Conservation (phyloP, 2,329 filamentous ascomycete genomes). For the Exophiala phaeomuriformis region DNA sequence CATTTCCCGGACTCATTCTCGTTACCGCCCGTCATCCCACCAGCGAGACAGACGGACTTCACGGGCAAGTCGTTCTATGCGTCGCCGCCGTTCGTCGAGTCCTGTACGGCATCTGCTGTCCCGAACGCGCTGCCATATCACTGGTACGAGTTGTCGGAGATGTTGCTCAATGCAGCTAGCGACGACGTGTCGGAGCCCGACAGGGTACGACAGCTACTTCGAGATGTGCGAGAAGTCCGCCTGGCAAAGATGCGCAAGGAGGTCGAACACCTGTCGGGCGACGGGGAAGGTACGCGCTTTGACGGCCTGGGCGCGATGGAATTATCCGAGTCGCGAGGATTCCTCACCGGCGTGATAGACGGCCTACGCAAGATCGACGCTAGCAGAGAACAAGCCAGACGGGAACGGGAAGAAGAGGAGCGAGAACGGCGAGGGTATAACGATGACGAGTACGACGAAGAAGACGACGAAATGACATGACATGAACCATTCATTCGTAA, state of each 20-base stretch:
- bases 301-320: slow-evolving; percentile 90
- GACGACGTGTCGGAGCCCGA: slow-evolving; percentile 74
- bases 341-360: slow-evolving; percentile 80
- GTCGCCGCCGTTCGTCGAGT: slow-evolving; percentile 70
- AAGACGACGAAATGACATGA: slow-evolving; percentile 31
- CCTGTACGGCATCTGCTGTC: slow-evolving; percentile 63
- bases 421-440: slow-evolving; percentile 47
- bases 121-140: slow-evolving; percentile 77
- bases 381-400: slow-evolving; percentile 66
- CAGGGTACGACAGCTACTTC: slow-evolving; percentile 64
- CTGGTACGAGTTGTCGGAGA: slow-evolving; percentile 86
- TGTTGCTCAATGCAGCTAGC: slow-evolving; percentile 73
- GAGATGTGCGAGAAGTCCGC: slow-evolving; percentile 78
- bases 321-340: slow-evolving; percentile 74
- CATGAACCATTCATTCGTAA: not conserved
- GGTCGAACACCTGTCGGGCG: slow-evolving; percentile 63
- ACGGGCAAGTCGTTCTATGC: slow-evolving; percentile 36
- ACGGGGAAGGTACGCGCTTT: slow-evolving; percentile 63
- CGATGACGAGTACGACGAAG: slow-evolving; percentile 42
- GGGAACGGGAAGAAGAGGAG: slow-evolving; percentile 69
- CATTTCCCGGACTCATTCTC: slow-evolving; percentile 66
- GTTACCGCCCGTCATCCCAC: slow-evolving; percentile 56
- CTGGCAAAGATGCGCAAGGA: slow-evolving; percentile 81
- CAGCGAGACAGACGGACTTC: slow-evolving; percentile 30
- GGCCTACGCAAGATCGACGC: slow-evolving; percentile 73